Conservation (phyloP, 768 basidiomycete genomes). For the Russula vinacea region DNA sequence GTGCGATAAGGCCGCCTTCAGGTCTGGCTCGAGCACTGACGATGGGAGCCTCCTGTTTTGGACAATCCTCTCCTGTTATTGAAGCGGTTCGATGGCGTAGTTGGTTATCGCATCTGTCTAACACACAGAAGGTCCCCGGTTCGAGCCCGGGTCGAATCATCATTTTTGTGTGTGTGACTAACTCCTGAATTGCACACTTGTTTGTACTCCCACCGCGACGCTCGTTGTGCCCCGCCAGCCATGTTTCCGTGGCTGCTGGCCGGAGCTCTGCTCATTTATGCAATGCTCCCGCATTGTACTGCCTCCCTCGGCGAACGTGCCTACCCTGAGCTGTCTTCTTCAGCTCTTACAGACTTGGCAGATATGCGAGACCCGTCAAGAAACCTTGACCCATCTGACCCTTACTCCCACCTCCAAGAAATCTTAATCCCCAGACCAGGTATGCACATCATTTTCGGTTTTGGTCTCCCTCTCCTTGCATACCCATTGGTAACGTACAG, state of each 20-base stretch:
- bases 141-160: constrained; percentile 30
- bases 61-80: fast-evolving
- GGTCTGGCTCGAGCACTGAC: no score
- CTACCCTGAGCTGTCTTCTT: constrained; percentile 45
- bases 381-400: constrained; percentile 63
- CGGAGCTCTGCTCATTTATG: background rate
- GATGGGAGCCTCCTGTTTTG: background rate
- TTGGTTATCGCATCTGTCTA: constrained; percentile 79
- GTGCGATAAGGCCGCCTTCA: background rate
- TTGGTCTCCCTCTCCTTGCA: background rate
- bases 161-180: background rate
- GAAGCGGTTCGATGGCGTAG: constrained; percentile 53
- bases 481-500: constrained; percentile 37
- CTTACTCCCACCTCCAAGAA: constrained; percentile 71
- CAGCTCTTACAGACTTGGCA: constrained; percentile 51
- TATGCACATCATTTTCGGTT: constrained; percentile 39
- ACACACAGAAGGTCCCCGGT: constrained; percentile 41
- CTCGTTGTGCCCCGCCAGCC: background rate
- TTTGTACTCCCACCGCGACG: background rate
- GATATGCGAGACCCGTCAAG: constrained; percentile 59
- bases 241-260: constrained; percentile 16
- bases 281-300: constrained; percentile 33
- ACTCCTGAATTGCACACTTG: no score
- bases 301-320: constrained; percentile 40
- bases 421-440: constrained; percentile 83